phyloP scores from a whole-genome alignment of 1,284 basidiomycete genomes.

The Mrakiaceae sp. region DNA sequence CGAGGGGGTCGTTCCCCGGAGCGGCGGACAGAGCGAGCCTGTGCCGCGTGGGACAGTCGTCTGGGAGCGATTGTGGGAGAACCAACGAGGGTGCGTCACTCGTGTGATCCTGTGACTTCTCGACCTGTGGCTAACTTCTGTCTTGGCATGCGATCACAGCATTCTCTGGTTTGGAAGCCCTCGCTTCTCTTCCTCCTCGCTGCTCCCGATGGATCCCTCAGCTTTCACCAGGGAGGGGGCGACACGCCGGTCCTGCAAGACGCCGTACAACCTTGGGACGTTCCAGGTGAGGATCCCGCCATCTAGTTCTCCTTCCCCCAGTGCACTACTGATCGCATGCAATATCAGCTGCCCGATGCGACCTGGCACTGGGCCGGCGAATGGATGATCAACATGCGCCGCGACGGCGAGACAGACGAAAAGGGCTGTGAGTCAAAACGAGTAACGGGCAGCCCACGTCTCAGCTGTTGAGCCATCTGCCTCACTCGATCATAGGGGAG shows the following conservation, averaged over 20 bases:
- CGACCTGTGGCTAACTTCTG: too few species aligned
- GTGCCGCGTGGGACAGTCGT: slow-evolving; percentile 5
- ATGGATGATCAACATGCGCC: slow-evolving; percentile 37
- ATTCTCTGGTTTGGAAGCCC: slow-evolving; percentile 31
- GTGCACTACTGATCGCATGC: not conserved
- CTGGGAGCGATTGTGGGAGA: slow-evolving; percentile 25
- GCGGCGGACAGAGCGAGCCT: too few species aligned
- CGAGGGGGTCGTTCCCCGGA: not conserved
- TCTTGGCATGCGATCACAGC: slow-evolving; percentile 16
- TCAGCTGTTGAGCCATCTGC: too few species aligned
- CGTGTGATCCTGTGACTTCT: not conserved
- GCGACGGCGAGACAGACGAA: slow-evolving; percentile 31
- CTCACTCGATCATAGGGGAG: slow-evolving; percentile 6
- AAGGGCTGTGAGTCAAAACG: slow-evolving; percentile 30
- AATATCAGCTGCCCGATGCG: slow-evolving; percentile 11
- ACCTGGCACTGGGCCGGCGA: slow-evolving; percentile 33
- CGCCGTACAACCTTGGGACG: slow-evolving; percentile 31
- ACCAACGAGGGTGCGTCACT: slow-evolving; percentile 32
- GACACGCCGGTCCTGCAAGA: slow-evolving; percentile 25
- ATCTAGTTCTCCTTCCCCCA: too few species aligned
- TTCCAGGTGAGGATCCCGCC: slow-evolving; percentile 27
- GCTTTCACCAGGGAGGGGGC: slow-evolving; percentile 24
- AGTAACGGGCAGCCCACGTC: not conserved
- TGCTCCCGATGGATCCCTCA: slow-evolving; percentile 33
- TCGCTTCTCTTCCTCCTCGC: slow-evolving; percentile 29